Evolutionary conservation across 2,329 filamentous ascomycete genomes (phyloP).

Genomic region (Trichophyton verrucosum): DNA sequence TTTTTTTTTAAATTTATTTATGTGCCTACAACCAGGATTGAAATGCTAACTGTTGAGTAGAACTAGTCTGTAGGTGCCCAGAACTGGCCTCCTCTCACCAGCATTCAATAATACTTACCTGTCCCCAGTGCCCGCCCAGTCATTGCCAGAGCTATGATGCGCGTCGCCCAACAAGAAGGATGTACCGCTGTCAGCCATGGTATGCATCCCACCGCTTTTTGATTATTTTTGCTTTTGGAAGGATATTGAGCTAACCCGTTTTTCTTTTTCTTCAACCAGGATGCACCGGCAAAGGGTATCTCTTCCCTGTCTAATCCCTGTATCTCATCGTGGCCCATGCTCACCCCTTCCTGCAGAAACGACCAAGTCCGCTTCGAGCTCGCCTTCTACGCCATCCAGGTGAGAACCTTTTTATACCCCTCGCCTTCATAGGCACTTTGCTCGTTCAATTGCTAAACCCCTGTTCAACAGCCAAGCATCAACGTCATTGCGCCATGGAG

Average conservation of each 20-base stretch:
- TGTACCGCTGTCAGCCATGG: slow-evolving; percentile 33
- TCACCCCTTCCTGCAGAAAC: slow-evolving; percentile 18
- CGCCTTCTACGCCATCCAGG: slow-evolving; percentile 37
- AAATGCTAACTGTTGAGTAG: slow-evolving; percentile 17
- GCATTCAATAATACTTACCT: not conserved
- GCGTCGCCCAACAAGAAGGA: slow-evolving; percentile 31
- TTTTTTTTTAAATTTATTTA: not conserved
- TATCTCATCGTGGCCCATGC: not conserved
- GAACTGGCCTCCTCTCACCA: not conserved
- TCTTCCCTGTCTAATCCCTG: not conserved
- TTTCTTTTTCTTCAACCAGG: slow-evolving; percentile 16
- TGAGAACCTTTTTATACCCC: not conserved
- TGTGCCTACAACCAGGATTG: too few species aligned
- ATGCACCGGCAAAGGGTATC: slow-evolving; percentile 34
- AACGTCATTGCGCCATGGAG: slow-evolving; percentile 40
- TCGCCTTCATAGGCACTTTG: not conserved
- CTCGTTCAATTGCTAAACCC: not conserved
- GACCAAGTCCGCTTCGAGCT: slow-evolving; percentile 40
- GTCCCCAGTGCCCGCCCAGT: slow-evolving; percentile 31
- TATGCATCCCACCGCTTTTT: slow-evolving; percentile 4
- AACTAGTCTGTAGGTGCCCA: slow-evolving; percentile 22
- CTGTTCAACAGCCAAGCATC: slow-evolving; percentile 29
- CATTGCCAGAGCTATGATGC: slow-evolving; percentile 35
- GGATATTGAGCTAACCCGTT: not conserved
- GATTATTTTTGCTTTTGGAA: not conserved